Percentiles rank a stretch among this genome's conserved stretches.
phyloP scores from a whole-genome alignment of 1,139 yeast species.

The Yamadazyma atlantica region DNA sequence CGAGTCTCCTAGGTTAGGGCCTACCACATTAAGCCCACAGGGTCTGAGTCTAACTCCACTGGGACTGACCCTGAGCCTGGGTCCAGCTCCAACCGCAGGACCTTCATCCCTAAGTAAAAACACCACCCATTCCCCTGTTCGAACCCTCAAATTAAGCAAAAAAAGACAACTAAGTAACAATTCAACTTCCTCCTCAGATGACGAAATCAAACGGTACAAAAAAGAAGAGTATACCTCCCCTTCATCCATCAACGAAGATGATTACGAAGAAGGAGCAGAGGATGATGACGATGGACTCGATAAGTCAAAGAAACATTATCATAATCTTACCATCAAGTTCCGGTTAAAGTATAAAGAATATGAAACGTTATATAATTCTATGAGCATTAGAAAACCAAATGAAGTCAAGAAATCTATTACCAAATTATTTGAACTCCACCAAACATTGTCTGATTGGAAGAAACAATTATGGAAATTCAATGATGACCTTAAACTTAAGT shows the following conservation, averaged over 20 bases:
- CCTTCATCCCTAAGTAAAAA: no score
- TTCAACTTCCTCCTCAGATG: conserved; percentile 19
- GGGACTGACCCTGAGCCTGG: no score
- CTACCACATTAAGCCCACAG: no score
- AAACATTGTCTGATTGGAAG: conserved; percentile 35
- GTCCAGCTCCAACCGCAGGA: no score
- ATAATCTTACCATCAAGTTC: conserved; percentile 36
- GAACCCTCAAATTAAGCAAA: conserved; percentile 5
- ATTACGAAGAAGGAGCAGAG: conserved; percentile 17
- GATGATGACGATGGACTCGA: conserved; percentile 18
- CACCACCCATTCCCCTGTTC: not conserved
- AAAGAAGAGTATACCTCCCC: conserved; percentile 27
- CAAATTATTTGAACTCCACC: conserved; percentile 36
- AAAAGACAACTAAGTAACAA: conserved; percentile 14
- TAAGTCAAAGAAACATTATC: conserved; percentile 18
- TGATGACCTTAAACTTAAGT: conserved; percentile 30
- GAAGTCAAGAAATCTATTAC: conserved; percentile 23
- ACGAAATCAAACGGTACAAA: conserved; percentile 16
- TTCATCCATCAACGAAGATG: conserved; percentile 28
- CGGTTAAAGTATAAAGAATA: conserved; percentile 40
- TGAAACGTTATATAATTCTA: conserved; percentile 28
- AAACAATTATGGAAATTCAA: conserved; percentile 36
- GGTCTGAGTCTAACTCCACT: not conserved
- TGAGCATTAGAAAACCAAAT: conserved; percentile 16
- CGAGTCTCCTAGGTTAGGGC: conserved; percentile 12